Percentiles rank a stretch among this genome's conserved stretches.
These are phyloP conservation scores for Aspergillus carbonarius DNA, from an alignment of 2,329 filamentous ascomycete species.

Conservation along the genomic window DNA sequence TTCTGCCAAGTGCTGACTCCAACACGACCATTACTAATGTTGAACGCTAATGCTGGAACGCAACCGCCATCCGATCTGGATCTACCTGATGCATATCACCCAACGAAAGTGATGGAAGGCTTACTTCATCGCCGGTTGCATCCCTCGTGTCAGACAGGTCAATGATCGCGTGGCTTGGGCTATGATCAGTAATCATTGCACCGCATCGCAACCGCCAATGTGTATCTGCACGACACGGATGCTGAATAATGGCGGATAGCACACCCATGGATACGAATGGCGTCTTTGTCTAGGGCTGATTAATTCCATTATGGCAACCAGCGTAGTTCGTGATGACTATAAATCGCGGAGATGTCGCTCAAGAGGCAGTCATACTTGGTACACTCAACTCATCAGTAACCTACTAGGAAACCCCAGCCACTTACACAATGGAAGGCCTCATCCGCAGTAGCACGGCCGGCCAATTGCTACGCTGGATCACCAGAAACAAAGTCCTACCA, in stretches of 20 bases:
- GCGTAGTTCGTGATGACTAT: background rate
- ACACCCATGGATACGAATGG: background rate
- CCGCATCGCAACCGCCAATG: background rate
- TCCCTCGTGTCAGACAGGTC: background rate
- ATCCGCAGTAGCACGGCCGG: constrained; percentile 1
- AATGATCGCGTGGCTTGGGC: background rate
- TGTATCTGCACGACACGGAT: background rate
- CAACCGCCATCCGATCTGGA: too few relatives aligned
- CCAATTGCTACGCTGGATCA: constrained; percentile 2
- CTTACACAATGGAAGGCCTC: background rate
- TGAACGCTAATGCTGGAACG: too few relatives aligned
- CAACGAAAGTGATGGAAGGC: background rate
- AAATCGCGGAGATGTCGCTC: background rate
- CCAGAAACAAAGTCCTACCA: background rate
- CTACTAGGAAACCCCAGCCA: too few relatives aligned
- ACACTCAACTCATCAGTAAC: too few relatives aligned
- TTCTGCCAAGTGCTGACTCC: too few relatives aligned
- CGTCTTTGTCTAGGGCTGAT: background rate
- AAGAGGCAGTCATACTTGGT: background rate
- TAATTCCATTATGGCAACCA: background rate
- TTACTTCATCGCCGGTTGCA: background rate
- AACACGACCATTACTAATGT: too few relatives aligned
- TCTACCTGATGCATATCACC: background rate
- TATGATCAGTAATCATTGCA: background rate
- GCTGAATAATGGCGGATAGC: background rate